These are phyloP conservation scores for Wickerhamomyces rabaulensis DNA, from an alignment of 805 yeast genomes.

Conservation along the genomic window DNA sequence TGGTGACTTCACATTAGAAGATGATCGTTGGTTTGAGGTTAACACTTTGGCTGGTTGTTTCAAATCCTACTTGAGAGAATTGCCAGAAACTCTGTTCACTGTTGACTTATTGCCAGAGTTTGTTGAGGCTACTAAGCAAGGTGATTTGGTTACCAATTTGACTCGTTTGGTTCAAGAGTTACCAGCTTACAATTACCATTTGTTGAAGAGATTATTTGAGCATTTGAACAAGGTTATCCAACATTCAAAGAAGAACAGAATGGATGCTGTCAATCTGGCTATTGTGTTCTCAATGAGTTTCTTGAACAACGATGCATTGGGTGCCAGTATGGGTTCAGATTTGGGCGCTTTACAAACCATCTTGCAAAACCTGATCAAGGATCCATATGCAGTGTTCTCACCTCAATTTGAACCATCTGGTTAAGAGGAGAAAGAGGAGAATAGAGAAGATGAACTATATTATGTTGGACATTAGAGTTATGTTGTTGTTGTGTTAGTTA, in stretches of 20 bases:
- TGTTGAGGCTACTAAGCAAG: constrained; percentile 32
- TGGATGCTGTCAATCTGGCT: constrained; percentile 87
- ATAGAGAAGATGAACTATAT: not conserved
- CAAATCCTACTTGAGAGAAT: constrained; percentile 75
- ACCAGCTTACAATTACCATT: constrained; percentile 62
- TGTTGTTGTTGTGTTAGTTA: not conserved
- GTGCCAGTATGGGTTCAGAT: constrained; percentile 42
- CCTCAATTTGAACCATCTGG: not conserved
- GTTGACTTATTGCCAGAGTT: constrained; percentile 59
- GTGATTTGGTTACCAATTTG: constrained; percentile 29
- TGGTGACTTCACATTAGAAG: constrained; percentile 38
- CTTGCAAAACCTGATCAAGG: constrained; percentile 41
- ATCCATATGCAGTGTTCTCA: constrained; percentile 30
- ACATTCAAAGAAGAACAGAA: constrained; percentile 65
- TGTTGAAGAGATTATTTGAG: constrained; percentile 58
- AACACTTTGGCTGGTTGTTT: constrained; percentile 87
- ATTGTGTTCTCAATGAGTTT: constrained; percentile 78
- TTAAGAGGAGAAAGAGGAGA: not conserved
- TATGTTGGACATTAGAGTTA: not conserved
- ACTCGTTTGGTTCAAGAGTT: constrained; percentile 33
- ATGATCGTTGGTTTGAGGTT: constrained; percentile 66
- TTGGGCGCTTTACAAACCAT: constrained; percentile 51
- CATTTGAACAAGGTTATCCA: constrained; percentile 70
- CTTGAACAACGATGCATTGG: constrained; percentile 38
- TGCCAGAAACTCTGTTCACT: constrained; percentile 80